Evolutionary conservation across 352 stramenopile species (phyloP).

Genomic region (Phytophthora multivora): DNA sequence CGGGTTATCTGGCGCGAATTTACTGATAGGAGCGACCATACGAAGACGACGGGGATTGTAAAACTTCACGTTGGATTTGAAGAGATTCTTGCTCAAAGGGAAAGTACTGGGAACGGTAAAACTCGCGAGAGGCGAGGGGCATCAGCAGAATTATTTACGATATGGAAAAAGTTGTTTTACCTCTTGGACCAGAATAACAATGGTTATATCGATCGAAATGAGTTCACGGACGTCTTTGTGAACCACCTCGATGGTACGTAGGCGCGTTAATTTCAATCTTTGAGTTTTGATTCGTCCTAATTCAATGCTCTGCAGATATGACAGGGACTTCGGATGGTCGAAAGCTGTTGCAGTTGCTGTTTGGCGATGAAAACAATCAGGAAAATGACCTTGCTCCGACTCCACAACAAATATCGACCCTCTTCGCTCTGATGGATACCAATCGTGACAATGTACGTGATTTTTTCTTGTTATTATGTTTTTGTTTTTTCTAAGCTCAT

Average conservation of each 20-base stretch:
- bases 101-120: not conserved
- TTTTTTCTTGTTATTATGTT: not conserved
- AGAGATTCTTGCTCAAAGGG: not conserved
- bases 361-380: constrained; percentile 11
- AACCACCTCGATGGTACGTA: constrained; percentile 42
- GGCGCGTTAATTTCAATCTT: no score
- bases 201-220: constrained; percentile 52
- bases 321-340: constrained; percentile 39
- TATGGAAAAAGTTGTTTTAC: constrained; percentile 83
- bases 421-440: constrained; percentile 59
- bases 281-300: not conserved
- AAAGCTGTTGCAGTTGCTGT: constrained; percentile 46
- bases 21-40: constrained; percentile 21
- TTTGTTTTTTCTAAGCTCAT: not conserved
- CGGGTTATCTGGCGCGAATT: constrained; percentile 31
- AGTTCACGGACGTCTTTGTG: constrained; percentile 60
- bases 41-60: constrained; percentile 15
- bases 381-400: not conserved
- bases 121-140: constrained; percentile 1
- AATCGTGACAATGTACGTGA: constrained; percentile 52
- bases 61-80: constrained; percentile 28
- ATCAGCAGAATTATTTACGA: constrained; percentile 30
- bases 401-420: constrained; percentile 24
- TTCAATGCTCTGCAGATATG: constrained; percentile 34
- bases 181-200: constrained; percentile 59